These are phyloP conservation scores for Pouteria glomerata DNA, from an alignment of 148 eudicot species.

Conservation along the genomic window DNA sequence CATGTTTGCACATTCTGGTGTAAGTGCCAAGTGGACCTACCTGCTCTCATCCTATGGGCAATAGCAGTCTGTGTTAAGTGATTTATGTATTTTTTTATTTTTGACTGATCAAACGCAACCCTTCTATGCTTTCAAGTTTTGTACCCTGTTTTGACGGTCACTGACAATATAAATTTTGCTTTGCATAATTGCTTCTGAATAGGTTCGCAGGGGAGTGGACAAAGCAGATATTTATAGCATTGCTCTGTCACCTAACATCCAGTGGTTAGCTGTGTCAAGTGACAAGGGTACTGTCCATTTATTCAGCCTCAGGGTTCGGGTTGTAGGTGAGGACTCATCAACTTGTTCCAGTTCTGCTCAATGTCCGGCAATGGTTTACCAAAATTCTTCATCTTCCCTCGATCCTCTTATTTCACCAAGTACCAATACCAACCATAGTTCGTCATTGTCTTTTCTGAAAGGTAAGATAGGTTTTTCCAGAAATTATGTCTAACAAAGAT, in stretches of 20 bases:
- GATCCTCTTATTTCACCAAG: constrained; percentile 59
- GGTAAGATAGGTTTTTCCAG: constrained; percentile 32
- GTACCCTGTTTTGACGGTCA: background rate
- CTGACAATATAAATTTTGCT: background rate
- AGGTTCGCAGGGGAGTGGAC: constrained; percentile 93
- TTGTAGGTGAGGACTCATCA: constrained; percentile 58
- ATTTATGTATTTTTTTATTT: background rate
- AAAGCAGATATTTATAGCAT: constrained; percentile 78
- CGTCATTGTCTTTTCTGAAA: constrained; percentile 79
- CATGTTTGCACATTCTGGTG: background rate
- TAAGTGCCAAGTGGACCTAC: background rate
- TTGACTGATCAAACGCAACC: background rate
- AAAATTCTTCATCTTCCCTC: constrained; percentile 66
- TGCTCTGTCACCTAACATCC: constrained; percentile 71
- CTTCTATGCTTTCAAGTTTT: background rate
- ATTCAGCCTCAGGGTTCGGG: constrained; percentile 81
- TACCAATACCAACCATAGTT: constrained; percentile 67
- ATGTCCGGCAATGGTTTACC: constrained; percentile 42
- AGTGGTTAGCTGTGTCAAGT: constrained; percentile 93
- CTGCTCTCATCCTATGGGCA: background rate
- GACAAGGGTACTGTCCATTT: constrained; percentile 89
- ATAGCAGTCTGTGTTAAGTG: too few relatives aligned
- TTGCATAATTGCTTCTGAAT: background rate
- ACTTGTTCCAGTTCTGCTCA: constrained; percentile 31
- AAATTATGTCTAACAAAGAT: background rate